phyloP scores from a whole-genome alignment of 768 basidiomycete genomes.

The Amanita exitialis region DNA sequence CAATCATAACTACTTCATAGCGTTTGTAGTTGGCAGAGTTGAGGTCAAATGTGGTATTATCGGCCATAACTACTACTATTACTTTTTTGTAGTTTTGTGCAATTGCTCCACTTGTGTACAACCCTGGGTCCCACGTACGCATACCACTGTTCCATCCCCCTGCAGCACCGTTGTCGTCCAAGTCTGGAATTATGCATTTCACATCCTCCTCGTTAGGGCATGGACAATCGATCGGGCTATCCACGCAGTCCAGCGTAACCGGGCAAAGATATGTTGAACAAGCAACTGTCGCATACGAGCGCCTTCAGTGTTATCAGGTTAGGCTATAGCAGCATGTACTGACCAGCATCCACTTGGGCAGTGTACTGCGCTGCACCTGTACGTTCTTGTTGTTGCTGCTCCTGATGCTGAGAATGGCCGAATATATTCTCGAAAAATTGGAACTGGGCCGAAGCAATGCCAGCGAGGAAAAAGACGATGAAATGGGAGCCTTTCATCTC shows the following conservation, averaged over 20 bases:
- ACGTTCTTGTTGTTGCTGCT: constrained; percentile 51
- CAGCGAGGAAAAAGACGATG: constrained; percentile 23
- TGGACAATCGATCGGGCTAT: constrained; percentile 56
- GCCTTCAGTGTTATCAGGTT: neutral
- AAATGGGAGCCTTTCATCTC: constrained; percentile 5
- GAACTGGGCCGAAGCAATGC: constrained; percentile 53
- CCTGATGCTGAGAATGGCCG: constrained; percentile 51
- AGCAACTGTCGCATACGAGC: constrained; percentile 33
- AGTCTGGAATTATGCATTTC: constrained; percentile 67
- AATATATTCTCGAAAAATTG: constrained; percentile 77
- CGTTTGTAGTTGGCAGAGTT: neutral
- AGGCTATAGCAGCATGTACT: constrained; percentile 10
- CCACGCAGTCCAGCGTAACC: constrained; percentile 60
- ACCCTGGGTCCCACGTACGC: constrained; percentile 54
- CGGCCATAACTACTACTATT: constrained; percentile 14
- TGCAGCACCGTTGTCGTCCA: constrained; percentile 23
- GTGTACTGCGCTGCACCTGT: constrained; percentile 53
- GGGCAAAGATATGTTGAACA: constrained; percentile 75
- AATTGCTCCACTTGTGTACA: constrained; percentile 56
- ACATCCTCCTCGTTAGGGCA: constrained; percentile 71
- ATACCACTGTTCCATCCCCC: constrained; percentile 54
- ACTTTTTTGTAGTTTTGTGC: constrained; percentile 24
- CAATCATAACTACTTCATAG: constrained; percentile 1
- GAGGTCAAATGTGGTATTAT: neutral
- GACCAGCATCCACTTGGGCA: constrained; percentile 56